Base-by-base conservation (phyloP, 106 monocot species). In the Dendrobium huoshanense region DNA sequence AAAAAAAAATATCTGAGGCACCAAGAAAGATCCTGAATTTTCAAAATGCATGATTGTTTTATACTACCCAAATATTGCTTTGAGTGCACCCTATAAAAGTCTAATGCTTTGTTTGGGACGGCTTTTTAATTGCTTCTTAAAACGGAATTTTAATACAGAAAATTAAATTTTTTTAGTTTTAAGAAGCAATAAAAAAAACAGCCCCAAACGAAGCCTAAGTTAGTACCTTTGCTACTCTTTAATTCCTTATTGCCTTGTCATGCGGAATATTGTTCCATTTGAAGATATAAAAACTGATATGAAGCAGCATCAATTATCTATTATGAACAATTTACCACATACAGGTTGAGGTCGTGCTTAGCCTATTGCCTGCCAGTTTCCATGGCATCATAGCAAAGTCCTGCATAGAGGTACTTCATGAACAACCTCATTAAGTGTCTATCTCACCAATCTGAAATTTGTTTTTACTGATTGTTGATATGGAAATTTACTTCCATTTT, bases 301-400 rank as follows among this genome's bases (percentile, higher is more conserved):
- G 74, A 61, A 61, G 20, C 22, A 74, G 19, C 74, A 74, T 41
- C 7, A 74, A 11, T 74, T 43, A n/a, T 44, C 43, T 42, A 74
- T 18, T 42, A 17, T 74, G 41, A 74, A 75, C 25, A 76, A 9
- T 61, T 48, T 84, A 1, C 54, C 24, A 85, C 67, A 88, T 88
- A 78, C 86, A 98, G 95, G 99, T 89, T 82, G 89, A 87, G 13
- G 86, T 99, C 83, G 99, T 99, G 24, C 41, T 99, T 86, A 99
- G 99, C 75, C 91, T 99, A 80, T 78, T 99, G 70, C 99, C 99
- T 75, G 79, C 95, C 73, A 93, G 85, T 81, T 95, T 91, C 86
- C 99, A 99, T 86, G 80, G 79, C 81, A 47, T 51, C 51, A 77
- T 99, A 79, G 95, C 95, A 49, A 90, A 85, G 55, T 31, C 67